phyloP scores from a whole-genome alignment of 75 land plant genomes.

The Cunninghamia lanceolata region DNA sequence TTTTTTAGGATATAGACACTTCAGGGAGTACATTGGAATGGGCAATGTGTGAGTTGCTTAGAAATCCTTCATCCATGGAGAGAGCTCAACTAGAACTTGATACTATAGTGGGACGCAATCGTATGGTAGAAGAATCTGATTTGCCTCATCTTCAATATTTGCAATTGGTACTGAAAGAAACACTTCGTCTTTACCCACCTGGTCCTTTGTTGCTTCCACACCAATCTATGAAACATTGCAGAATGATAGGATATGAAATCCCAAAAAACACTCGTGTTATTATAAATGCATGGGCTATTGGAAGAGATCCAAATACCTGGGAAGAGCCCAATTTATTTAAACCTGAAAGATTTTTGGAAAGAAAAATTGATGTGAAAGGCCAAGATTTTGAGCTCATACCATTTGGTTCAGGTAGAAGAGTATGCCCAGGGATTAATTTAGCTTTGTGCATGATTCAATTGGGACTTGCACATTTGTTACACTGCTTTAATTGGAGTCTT shows the following conservation, averaged over 20 bases:
- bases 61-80: neutral
- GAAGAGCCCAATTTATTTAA: conserved; percentile 1
- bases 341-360: conserved; percentile 11
- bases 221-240: neutral
- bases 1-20: conserved; percentile 8
- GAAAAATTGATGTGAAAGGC: conserved; percentile 10
- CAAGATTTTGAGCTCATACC: conserved; percentile 11
- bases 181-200: conserved; percentile 14
- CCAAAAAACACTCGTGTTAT: conserved; percentile 4
- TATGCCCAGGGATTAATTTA: conserved; percentile 3
- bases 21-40: conserved; percentile 11
- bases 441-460: neutral
- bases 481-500: conserved; percentile 3
- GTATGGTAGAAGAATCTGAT: conserved; percentile 14
- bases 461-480: neutral
- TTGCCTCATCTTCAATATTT: conserved; percentile 9
- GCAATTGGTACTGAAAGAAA: conserved; percentile 14
- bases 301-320: conserved; percentile 10
- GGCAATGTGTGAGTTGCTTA: conserved; percentile 14
- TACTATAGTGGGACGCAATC: neutral
- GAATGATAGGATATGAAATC: neutral
- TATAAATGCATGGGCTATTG: conserved; percentile 18
- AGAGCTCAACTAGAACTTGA: conserved; percentile 6
- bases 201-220: conserved; percentile 12
- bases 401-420: conserved; percentile 9